Evolutionary conservation across 176 grass and related monocot species (phyloP).

Genomic region (Oryza meridionalis): DNA sequence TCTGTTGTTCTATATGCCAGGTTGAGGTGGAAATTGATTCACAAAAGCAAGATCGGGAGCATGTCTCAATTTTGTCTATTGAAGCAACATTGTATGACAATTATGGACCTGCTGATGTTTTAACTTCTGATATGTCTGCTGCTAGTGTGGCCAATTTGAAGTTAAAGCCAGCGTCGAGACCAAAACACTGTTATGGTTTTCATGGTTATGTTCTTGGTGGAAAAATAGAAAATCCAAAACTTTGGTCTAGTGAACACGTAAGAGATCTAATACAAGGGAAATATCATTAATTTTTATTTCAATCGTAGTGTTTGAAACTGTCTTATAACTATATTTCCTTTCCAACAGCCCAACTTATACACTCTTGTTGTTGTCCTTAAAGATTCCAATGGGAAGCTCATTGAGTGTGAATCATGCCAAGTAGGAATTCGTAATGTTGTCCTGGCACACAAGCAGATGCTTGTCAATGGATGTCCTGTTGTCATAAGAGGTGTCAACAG

Average conservation of each 20-base stretch:
- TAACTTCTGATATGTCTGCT: slow-evolving; percentile 41
- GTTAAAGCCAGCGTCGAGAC: slow-evolving; percentile 46
- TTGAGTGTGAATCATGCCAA: slow-evolving; percentile 97
- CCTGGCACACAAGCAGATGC: slow-evolving; percentile 82
- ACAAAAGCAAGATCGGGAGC: slow-evolving; percentile 55
- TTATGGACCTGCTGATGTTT: slow-evolving; percentile 46
- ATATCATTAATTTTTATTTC: slow-evolving; percentile 25
- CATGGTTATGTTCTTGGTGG: slow-evolving; percentile 79
- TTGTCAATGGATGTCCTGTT: slow-evolving; percentile 90
- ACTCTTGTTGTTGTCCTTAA: slow-evolving; percentile 91
- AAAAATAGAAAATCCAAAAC: slow-evolving; percentile 87
- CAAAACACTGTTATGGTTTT: slow-evolving; percentile 56
- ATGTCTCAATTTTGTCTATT: slow-evolving; percentile 61
- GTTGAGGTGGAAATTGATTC: slow-evolving; percentile 94
- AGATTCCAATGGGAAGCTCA: slow-evolving; percentile 84
- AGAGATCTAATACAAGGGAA: slow-evolving; percentile 30
- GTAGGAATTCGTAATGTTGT: slow-evolving; percentile 86
- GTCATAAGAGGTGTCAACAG: slow-evolving; percentile 91
- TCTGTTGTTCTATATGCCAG: slow-evolving; percentile 43
- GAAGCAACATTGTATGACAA: slow-evolving; percentile 89
- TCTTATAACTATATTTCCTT: slow-evolving; percentile 51
- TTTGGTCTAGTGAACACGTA: slow-evolving; percentile 98
- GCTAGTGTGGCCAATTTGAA: slow-evolving; percentile 68
- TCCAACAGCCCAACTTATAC: slow-evolving; percentile 94
- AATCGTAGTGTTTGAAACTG: slow-evolving; percentile 11